Evolutionary conservation across 140 eudicot species (phyloP).

Genomic region (Flaveria floridana): DNA sequence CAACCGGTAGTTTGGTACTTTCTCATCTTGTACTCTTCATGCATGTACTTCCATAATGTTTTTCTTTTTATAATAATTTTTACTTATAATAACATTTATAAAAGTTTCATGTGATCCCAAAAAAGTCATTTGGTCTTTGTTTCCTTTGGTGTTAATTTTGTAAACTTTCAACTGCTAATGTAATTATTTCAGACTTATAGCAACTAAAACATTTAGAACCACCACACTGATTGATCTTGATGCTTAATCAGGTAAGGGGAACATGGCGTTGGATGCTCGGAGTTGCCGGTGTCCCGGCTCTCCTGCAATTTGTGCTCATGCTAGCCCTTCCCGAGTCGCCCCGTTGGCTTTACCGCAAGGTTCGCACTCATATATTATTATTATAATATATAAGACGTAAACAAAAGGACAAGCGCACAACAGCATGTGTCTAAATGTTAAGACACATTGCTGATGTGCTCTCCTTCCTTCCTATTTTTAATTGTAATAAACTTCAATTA

Average conservation of each 20-base stretch:
- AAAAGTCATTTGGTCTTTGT: background rate
- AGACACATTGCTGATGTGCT: background rate
- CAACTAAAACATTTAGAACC: no score
- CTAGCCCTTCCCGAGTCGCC: conserved; percentile 61
- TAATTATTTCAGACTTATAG: no score
- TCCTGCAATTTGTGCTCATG: conserved; percentile 57
- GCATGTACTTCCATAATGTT: no score
- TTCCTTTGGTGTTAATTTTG: background rate
- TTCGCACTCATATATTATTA: background rate
- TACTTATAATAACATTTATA: background rate
- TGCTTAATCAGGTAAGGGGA: conserved; percentile 43
- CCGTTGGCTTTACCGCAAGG: conserved; percentile 69
- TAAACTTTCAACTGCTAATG: background rate
- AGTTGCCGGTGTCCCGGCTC: conserved; percentile 54
- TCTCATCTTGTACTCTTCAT: no score
- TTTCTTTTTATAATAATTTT: background rate
- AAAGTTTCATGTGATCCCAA: background rate
- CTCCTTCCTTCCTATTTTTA: background rate
- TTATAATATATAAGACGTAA: no score
- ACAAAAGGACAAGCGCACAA: background rate
- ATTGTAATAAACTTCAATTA: background rate
- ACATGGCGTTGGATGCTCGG: conserved; percentile 74
- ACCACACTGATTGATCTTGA: background rate
- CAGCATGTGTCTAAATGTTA: background rate
- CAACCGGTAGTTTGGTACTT: no score